Conservation (phyloP, 2,329 filamentous ascomycete genomes). For the Didymellaceae sp. region DNA sequence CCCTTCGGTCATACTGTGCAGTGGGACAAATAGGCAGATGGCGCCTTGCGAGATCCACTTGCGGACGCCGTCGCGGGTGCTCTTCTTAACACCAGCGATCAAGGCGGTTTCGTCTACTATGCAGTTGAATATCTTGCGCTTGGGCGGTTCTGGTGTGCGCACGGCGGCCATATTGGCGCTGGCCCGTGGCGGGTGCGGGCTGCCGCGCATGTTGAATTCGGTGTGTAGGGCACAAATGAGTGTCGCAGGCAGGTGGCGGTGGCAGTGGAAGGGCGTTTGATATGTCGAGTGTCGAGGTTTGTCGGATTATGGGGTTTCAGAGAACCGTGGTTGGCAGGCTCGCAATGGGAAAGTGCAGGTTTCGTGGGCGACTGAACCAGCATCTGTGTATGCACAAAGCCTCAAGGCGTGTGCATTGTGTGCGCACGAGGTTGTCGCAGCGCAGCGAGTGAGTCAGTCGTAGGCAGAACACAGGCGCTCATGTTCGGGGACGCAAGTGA, state of each 20-base stretch:
- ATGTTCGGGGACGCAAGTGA: constrained; percentile 21
- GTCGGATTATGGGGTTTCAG: constrained; percentile 1
- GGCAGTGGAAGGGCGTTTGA: constrained; percentile 6
- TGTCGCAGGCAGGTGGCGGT: constrained; percentile 2
- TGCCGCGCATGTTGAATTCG: constrained; percentile 39
- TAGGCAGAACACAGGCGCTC: constrained; percentile 22
- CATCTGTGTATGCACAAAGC: constrained; percentile 6
- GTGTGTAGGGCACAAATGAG: constrained; percentile 10
- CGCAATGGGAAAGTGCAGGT: constrained; percentile 15
- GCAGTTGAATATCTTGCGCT: constrained; percentile 60
- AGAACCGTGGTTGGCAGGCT: constrained; percentile 15
- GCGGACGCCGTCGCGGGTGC: constrained; percentile 59
- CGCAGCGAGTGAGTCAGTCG: constrained; percentile 21
- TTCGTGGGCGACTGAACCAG: constrained; percentile 5
- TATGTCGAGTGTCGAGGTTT: constrained; percentile 7
- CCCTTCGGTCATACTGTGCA: constrained; percentile 54
- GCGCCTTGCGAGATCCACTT: constrained; percentile 59
- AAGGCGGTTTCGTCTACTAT: constrained; percentile 60
- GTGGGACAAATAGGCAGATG: constrained; percentile 59
- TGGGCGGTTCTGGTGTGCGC: constrained; percentile 39
- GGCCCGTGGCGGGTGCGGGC: constrained; percentile 38
- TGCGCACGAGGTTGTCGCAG: constrained; percentile 28
- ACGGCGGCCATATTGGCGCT: constrained; percentile 33
- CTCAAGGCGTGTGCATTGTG: constrained; percentile 35
- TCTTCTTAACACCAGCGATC: constrained; percentile 59